Conservation (phyloP, 2,329 filamentous ascomycete genomes). For the Cryphonectria japonica region DNA sequence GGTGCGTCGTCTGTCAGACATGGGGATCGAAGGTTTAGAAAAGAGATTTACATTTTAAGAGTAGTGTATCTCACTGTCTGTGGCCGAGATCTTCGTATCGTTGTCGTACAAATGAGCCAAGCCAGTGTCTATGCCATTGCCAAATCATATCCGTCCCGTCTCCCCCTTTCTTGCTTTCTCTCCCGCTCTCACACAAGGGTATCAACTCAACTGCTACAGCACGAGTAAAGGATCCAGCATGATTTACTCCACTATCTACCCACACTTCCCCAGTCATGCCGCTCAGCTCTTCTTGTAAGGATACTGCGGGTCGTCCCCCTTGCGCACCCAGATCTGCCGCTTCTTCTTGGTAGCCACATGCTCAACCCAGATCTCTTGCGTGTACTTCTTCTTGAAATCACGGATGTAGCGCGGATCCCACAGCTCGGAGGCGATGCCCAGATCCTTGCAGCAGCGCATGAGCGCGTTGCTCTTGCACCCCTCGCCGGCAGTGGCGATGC, state of each 20-base stretch:
- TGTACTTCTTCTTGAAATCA: constrained; percentile 74
- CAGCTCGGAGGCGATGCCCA: constrained; percentile 91
- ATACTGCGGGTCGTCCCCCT: constrained; percentile 74
- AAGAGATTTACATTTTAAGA: background rate
- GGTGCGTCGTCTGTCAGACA: background rate
- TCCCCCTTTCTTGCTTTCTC: background rate
- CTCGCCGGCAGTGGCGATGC: constrained; percentile 91
- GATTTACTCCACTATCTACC: too few relatives aligned
- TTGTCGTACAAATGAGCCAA: constrained; percentile 1
- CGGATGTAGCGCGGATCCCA: constrained; percentile 95
- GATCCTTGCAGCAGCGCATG: constrained; percentile 97
- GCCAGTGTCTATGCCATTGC: background rate
- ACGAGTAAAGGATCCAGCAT: background rate
- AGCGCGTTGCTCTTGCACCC: constrained; percentile 97
- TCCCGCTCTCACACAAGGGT: background rate
- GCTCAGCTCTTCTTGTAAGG: constrained; percentile 52
- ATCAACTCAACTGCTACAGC: background rate
- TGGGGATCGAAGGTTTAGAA: background rate
- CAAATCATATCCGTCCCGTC: too few relatives aligned
- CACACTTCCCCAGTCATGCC: background rate
- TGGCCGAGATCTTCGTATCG: background rate
- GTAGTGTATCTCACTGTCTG: constrained; percentile 2
- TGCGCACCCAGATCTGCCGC: constrained; percentile 83
- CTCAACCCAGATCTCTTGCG: constrained; percentile 86
- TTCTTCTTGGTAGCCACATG: constrained; percentile 85